A percentile compares a stretch with the other conserved stretches of the same genome.
Evolutionary conservation across 345 rosid genomes (phyloP).

Genomic region (Brassica cretica): DNA sequence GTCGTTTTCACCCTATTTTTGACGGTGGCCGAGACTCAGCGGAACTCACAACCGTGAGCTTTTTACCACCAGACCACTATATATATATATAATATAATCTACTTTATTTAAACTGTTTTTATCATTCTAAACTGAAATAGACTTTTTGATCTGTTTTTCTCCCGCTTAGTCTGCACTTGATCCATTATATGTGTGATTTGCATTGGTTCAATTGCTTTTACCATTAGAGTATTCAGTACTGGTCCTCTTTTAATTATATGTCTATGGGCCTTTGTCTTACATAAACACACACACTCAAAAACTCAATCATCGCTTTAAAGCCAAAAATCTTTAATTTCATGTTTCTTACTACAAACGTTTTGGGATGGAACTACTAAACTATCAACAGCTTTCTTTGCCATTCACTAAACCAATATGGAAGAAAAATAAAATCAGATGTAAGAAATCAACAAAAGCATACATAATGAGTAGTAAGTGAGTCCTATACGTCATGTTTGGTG

Average conservation of each 20-base stretch:
- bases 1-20: no score
- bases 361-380: not conserved
- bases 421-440: not conserved
- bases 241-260: not conserved
- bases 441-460: not conserved
- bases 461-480: not conserved
- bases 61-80: no score
- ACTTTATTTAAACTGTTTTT: no score
- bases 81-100: no score
- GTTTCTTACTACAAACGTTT: not conserved
- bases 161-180: no score
- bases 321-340: not conserved
- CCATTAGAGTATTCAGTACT: no score
- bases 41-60: no score
- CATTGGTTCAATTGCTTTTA: no score
- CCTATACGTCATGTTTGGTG: constrained; percentile 21
- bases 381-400: not conserved
- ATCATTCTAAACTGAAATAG: not conserved
- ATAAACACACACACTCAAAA: not conserved
- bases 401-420: not conserved
- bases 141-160: not conserved
- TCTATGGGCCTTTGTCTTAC: not conserved
- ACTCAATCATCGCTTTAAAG: not conserved
- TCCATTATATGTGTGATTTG: no score
- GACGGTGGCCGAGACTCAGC: no score